Percentiles rank a stretch among this genome's conserved stretches.
Conservation (phyloP, 1,284 basidiomycete genomes). For the Stereum hirsutum region DNA sequence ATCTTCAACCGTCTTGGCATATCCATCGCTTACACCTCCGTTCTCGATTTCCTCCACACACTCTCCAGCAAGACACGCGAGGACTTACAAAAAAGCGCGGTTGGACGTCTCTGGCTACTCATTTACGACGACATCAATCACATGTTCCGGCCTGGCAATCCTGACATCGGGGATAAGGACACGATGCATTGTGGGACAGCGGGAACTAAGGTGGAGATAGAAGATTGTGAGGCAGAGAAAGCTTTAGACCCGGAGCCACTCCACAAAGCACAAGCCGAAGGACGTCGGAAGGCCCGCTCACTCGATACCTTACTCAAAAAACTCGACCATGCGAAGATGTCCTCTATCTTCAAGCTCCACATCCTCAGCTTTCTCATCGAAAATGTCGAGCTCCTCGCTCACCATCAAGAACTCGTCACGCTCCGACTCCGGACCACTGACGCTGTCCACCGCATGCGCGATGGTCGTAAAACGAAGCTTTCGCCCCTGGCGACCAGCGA, state of each 20-base stretch:
- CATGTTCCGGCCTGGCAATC: slow-evolving; percentile 14
- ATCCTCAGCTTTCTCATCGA: too few species aligned
- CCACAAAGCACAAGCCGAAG: too few species aligned
- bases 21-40: slow-evolving; percentile 9
- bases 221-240: slow-evolving; percentile 7
- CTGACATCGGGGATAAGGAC: slow-evolving; percentile 11
- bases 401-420: not conserved
- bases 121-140: slow-evolving; percentile 17
- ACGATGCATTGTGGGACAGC: slow-evolving; percentile 14
- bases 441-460: slow-evolving; percentile 6
- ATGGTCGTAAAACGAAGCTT: slow-evolving; percentile 3
- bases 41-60: slow-evolving; percentile 7
- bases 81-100: not conserved
- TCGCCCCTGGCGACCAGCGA: slow-evolving; percentile 7
- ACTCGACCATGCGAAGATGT: too few species aligned
- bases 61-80: slow-evolving; percentile 7
- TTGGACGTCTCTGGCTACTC: slow-evolving; percentile 12
- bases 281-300: too few species aligned
- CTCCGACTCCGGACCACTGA: not conserved
- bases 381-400: too few species aligned
- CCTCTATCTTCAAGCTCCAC: too few species aligned
- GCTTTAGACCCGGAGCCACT: slow-evolving; percentile 5
- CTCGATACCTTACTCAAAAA: too few species aligned
- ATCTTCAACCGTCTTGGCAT: slow-evolving; percentile 8
- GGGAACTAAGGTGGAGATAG: slow-evolving; percentile 12